These are phyloP conservation scores for Medicago ruthenica DNA, from an alignment of 306 rosid genomes.

Conservation along the genomic window DNA sequence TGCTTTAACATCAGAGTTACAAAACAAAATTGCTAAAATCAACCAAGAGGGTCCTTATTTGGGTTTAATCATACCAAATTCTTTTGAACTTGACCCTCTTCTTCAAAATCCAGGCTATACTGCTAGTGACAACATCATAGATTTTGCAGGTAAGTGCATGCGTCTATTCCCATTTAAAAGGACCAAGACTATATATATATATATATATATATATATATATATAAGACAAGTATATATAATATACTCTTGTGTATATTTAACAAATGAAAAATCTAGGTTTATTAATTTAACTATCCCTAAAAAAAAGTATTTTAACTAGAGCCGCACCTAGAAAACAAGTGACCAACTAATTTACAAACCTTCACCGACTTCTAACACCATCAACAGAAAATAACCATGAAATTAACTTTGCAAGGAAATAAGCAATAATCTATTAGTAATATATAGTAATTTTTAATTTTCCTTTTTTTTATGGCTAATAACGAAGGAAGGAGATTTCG, in stretches of 20 bases:
- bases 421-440: too few species aligned
- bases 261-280: too few species aligned
- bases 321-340: too few species aligned
- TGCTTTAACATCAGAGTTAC: constrained; percentile 38
- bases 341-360: too few species aligned
- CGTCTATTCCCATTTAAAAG: neutral
- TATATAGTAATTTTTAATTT: neutral
- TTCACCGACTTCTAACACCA: too few species aligned
- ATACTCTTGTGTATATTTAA: too few species aligned
- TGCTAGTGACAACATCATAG: constrained; percentile 40
- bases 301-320: too few species aligned
- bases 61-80: constrained; percentile 63
- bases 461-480: neutral
- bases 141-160: constrained; percentile 50
- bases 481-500: constrained; percentile 50
- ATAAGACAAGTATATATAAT: too few species aligned
- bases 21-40: constrained; percentile 31
- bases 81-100: constrained; percentile 60
- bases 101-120: constrained; percentile 52
- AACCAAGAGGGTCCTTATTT: constrained; percentile 59
- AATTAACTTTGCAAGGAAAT: too few species aligned
- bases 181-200: neutral
- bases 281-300: too few species aligned
- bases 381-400: too few species aligned
- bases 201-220: too few species aligned